Evolutionary conservation across 345 rosid genomes (phyloP), one percentile per base, ranked within the genome.

Genomic region (Bruguiera sexangula): DNA sequence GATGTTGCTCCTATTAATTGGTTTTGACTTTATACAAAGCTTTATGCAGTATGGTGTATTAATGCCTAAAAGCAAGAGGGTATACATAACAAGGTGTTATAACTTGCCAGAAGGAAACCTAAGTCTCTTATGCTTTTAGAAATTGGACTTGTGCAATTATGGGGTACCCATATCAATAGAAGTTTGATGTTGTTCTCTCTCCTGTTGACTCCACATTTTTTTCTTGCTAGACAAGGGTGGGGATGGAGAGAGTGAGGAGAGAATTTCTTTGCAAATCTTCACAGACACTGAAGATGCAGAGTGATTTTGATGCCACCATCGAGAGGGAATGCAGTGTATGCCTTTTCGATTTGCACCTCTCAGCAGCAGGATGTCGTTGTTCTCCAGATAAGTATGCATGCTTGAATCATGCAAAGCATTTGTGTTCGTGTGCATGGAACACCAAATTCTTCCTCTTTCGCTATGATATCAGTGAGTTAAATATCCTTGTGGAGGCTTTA

Each of bases 351-450:
- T 78, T 96, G 86, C 99, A 92, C 81, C 85, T 92, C 26, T 96
- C 99, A 65, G 99, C 99, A n/a, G 97, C 83, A 20, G 98, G 98
- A 69, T 96, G 99, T 75, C 86, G 50, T 48, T 96, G 98, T 78
- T 96, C 95, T 61, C 89, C 97, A 8, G 97, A 96, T 78, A 92
- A 76, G 83, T 92, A 86, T 75, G 84, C 89, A 57, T 96, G 99
- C 81, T 83, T 96, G 83, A 85, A 81, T 81, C 99, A 92, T 76
- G 90, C 89, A 76, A 88, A 85, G 80, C 91, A 90, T 70, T 76
- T 96, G 77, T 96, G 99, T 70, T 73, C 88, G 15, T 96, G 99
- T 81, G 73, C 85, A 69, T 73, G 82, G 85, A 78, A 79, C 76
- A 65, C 90, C 75, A 96, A 86, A 82, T 80, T 69, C 85, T 89